phyloP scores from a whole-genome alignment of 2,329 filamentous ascomycete species.

The Neoascochyta sp. region DNA sequence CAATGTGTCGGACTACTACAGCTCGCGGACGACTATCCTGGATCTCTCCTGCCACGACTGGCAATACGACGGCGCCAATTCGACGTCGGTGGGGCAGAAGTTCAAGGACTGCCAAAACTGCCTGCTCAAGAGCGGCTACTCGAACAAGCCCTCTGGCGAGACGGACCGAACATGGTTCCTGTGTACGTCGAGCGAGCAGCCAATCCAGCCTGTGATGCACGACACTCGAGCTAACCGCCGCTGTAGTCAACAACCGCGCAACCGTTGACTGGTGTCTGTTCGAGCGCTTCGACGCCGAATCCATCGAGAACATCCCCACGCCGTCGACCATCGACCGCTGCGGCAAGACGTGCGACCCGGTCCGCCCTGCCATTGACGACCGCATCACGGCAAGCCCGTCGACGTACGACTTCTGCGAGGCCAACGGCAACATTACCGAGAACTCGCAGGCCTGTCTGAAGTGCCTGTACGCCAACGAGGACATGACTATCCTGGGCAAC shows the following conservation, averaged over 20 bases:
- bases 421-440: conserved; percentile 14
- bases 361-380: conserved; percentile 14
- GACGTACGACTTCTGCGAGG: conserved; percentile 17
- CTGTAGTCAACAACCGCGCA: conserved; percentile 17
- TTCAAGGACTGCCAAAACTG: conserved; percentile 18
- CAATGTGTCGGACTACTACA: conserved; percentile 6
- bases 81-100: conserved; percentile 14
- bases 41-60: conserved; percentile 16
- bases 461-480: conserved; percentile 12
- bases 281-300: conserved; percentile 14
- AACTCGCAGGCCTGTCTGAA: conserved; percentile 12
- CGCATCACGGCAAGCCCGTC: conserved; percentile 10
- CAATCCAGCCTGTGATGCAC: too few relatives aligned
- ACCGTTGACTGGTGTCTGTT: conserved; percentile 21
- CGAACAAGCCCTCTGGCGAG: conserved; percentile 7
- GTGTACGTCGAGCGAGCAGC: conserved; percentile 9
- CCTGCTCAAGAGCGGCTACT: conserved; percentile 10
- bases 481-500: conserved; percentile 18
- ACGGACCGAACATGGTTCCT: conserved; percentile 18
- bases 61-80: conserved; percentile 11
- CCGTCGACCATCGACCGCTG: conserved; percentile 13
- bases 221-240: conserved; percentile 1
- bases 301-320: conserved; percentile 9
- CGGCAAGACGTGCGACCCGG: conserved; percentile 12
- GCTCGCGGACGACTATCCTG: conserved; percentile 10